Base-by-base conservation (phyloP, 352 stramenopile species). In the Pythium rhizo-oryzae region DNA sequence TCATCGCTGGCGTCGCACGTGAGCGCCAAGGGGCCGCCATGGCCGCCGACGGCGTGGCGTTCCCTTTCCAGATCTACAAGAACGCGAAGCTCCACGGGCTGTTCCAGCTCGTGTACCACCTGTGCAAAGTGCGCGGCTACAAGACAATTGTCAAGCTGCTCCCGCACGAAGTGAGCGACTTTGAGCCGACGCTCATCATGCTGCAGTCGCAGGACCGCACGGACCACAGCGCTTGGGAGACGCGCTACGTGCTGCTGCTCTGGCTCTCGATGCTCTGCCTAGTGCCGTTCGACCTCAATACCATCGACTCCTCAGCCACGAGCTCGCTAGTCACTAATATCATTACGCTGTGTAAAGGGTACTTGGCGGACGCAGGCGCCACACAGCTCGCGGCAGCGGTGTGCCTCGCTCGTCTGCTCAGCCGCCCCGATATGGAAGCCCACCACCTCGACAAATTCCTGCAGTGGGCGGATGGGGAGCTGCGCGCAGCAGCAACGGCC, bases 241-340 rank as follows among this genome's bases (percentile, higher is more conserved):
- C 78, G 59, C 87, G 87, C 50, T 96, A 93, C 59, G 85, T 94
- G 49, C 73, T 99, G 51, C 84, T 99, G 73, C 85, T 99, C 25
- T 99, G 98, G 98, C 81, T 99, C 49, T 97, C 89, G 13, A 99
- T 99, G 76, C 84, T 99, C 44, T 98, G 93, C 67, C 85, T 99
- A 25, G 94, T 99, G 23, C 98, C 98, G 0, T 99, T 99, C 77
- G 91, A 99, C 75, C 90, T 99, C 55, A 77, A 87, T 54, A 97
- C 92, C 1, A 98, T 99, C 62, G 96, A 99, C 80, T 98, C 92
- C 53, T 96, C 92, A 1, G 41, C 62, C 30, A 66, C 59, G 39
- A 74, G 61, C 43, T 87, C 83, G 18, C 87, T 97, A 13, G 90
- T 97, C 6, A 70, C 68, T 44, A 90, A 83, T 28, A 91, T 97